A percentile compares a stretch with the other conserved stretches of the same genome.
These are phyloP conservation scores for Priceomyces medius DNA, from an alignment of 805 yeast genomes.

Conservation along the genomic window DNA sequence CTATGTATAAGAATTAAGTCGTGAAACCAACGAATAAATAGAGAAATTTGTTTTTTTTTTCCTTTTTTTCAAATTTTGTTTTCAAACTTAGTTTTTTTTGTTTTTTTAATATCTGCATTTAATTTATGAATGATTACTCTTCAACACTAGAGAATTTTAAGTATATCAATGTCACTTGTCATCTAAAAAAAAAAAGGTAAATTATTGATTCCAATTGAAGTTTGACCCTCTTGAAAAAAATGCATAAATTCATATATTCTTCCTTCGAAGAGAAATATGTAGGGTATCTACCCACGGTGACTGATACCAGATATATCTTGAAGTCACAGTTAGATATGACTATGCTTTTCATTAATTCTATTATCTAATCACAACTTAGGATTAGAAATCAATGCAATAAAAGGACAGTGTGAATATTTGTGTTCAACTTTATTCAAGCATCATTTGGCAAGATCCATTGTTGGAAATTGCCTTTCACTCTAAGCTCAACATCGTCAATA, in stretches of 20 bases:
- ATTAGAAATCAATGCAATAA: constrained; percentile 6
- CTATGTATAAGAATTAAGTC: constrained; percentile 5
- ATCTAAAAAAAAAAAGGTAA: constrained; percentile 1
- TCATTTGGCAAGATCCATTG: constrained; percentile 61
- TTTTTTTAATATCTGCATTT: constrained; percentile 1
- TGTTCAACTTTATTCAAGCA: constrained; percentile 1
- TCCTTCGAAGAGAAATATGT: not conserved
- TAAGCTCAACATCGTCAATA: constrained; percentile 52
- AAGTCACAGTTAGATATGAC: constrained; percentile 4
- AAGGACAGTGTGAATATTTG: constrained; percentile 3
- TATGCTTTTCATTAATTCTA: constrained; percentile 9
- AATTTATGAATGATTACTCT: not conserved
- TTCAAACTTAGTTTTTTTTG: not conserved
- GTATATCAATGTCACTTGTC: constrained; percentile 2
- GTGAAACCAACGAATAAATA: constrained; percentile 5
- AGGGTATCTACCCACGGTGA: constrained; percentile 1
- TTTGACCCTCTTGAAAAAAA: constrained; percentile 1
- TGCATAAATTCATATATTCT: constrained; percentile 2
- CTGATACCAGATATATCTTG: not conserved
- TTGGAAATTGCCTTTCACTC: constrained; percentile 56
- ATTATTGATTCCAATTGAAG: constrained; percentile 2
- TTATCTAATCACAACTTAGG: constrained; percentile 6
- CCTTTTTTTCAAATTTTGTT: constrained; percentile 1
- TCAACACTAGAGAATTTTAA: not conserved
- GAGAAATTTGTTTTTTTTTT: constrained; percentile 2